Conservation (phyloP, 2,329 filamentous ascomycete species). For the Periconia digitata region DNA sequence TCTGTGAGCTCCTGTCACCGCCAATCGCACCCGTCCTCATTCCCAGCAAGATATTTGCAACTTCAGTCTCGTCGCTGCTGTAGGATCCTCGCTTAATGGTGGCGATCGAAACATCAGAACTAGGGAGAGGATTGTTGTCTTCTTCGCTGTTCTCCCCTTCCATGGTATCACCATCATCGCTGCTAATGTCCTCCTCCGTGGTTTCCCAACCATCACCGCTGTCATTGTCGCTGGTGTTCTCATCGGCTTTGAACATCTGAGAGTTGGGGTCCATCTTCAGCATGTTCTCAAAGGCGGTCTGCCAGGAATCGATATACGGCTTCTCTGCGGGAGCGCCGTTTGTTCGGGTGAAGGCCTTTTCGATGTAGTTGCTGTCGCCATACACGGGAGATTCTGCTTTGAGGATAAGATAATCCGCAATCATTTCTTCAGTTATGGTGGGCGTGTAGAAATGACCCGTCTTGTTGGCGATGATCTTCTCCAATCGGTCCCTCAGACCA, state of each 20-base stretch:
- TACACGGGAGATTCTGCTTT: slow-evolving; percentile 1
- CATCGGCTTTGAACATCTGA: not conserved
- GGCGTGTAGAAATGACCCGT: slow-evolving; percentile 14
- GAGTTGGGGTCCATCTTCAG: not conserved
- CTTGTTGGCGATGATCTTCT: slow-evolving; percentile 5
- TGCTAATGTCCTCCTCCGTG: too few relatives aligned
- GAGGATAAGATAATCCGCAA: slow-evolving; percentile 11
- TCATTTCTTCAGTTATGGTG: slow-evolving; percentile 10
- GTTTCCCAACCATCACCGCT: too few relatives aligned
- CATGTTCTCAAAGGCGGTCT: not conserved
- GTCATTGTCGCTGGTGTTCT: too few relatives aligned
- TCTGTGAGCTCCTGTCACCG: not conserved
- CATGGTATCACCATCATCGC: too few relatives aligned
- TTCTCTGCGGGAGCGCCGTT: not conserved
- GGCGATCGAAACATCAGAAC: too few relatives aligned
- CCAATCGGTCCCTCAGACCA: slow-evolving; percentile 2
- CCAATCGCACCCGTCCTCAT: not conserved
- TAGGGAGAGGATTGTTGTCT: too few relatives aligned
- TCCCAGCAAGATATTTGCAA: not conserved
- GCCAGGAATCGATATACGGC: not conserved
- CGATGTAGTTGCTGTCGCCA: slow-evolving; percentile 2
- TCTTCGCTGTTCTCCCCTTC: too few relatives aligned
- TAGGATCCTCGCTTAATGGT: too few relatives aligned
- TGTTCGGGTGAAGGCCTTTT: not conserved
- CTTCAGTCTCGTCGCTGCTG: too few relatives aligned